Evolutionary conservation across 768 basidiomycete genomes (phyloP).

Genomic region (Kwoniella shandongensis): DNA sequence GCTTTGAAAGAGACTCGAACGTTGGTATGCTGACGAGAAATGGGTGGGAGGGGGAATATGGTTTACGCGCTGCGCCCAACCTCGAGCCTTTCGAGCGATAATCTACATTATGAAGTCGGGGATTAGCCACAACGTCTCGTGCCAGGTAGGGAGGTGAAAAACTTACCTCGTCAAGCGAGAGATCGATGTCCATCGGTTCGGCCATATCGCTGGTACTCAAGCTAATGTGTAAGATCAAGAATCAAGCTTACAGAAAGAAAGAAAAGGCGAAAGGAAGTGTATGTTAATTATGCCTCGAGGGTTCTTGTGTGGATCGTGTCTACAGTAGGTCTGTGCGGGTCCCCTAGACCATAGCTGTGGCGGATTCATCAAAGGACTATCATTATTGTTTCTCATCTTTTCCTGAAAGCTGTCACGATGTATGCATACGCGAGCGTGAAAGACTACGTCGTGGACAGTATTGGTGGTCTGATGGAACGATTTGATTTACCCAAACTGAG

Average conservation of each 20-base stretch:
- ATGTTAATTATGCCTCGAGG: too few species aligned
- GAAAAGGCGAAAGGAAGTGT: background rate
- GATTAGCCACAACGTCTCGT: background rate
- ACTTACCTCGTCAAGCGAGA: conserved; percentile 12
- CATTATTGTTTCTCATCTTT: background rate
- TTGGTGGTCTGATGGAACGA: too few species aligned
- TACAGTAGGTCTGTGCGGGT: too few species aligned
- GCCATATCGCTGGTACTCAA: background rate
- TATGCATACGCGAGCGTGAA: background rate
- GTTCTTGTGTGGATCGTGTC: too few species aligned
- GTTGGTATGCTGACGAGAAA: background rate
- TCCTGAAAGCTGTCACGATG: background rate
- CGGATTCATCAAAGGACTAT: background rate
- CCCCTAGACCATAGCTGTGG: too few species aligned
- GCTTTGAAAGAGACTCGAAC: background rate
- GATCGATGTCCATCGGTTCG: conserved; percentile 17
- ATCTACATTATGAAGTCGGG: conserved; percentile 1
- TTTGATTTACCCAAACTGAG: too few species aligned
- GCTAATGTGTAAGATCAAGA: background rate
- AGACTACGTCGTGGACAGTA: too few species aligned
- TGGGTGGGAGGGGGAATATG: background rate
- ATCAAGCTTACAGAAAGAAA: background rate
- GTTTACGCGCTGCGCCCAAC: background rate
- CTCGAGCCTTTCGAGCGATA: conserved; percentile 4
- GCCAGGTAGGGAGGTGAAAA: background rate